phyloP scores from a whole-genome alignment of 78 protist species.

The Dictyostelium citrinum region DNA sequence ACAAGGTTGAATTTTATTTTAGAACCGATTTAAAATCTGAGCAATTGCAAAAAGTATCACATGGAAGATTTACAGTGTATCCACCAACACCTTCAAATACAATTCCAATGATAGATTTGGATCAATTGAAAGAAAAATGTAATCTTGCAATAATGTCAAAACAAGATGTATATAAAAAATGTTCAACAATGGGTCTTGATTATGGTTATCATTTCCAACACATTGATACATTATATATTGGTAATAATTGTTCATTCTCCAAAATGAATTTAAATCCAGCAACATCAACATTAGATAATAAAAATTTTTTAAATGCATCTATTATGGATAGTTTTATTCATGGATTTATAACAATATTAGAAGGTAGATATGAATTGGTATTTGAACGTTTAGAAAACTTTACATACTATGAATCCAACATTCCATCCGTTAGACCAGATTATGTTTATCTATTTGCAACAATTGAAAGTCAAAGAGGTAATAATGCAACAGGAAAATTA shows the following conservation, averaged over 20 bases:
- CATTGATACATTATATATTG: neutral
- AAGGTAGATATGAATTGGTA: neutral
- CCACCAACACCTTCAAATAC: neutral
- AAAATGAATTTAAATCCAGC: neutral
- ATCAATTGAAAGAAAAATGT: neutral
- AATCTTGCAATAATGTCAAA: neutral
- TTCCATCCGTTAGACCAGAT: no score
- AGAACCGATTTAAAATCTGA: neutral
- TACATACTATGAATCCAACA: neutral
- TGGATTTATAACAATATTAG: neutral
- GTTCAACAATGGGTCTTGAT: neutral
- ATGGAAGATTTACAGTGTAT: neutral
- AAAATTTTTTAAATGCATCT: constrained; percentile 8
- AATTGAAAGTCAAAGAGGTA: neutral
- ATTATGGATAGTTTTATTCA: constrained; percentile 37
- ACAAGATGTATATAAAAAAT: neutral
- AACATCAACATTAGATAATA: neutral
- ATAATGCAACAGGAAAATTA: no score
- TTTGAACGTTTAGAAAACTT: constrained; percentile 20
- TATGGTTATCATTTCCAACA: neutral
- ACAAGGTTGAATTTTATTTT: neutral
- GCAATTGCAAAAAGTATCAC: neutral
- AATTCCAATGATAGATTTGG: neutral
- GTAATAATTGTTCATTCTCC: constrained; percentile 23
- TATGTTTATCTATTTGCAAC: neutral